Percentiles rank a stretch among this genome's conserved stretches.
These are phyloP conservation scores for Cyclostephanos invisitatus DNA, from an alignment of 108 stramenopile species.

Conservation along the genomic window DNA sequence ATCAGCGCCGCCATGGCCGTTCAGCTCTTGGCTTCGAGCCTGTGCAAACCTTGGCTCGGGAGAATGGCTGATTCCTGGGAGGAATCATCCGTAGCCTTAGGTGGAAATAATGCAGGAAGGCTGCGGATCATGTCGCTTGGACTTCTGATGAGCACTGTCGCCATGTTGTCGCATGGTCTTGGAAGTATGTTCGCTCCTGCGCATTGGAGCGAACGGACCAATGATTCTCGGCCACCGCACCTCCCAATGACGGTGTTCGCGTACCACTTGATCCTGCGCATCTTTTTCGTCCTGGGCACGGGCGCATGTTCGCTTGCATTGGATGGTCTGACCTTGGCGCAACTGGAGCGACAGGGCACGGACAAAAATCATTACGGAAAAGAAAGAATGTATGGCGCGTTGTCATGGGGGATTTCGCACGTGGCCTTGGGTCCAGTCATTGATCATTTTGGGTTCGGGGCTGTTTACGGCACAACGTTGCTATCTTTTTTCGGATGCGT, in stretches of 20 bases:
- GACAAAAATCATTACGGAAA: constrained; percentile 43
- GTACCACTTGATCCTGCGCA: constrained; percentile 43
- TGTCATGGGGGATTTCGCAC: constrained; percentile 54
- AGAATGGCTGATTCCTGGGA: constrained; percentile 46
- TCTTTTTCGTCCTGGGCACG: constrained; percentile 32
- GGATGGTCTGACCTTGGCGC: constrained; percentile 56
- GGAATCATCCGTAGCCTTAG: not conserved
- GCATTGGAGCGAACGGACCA: not conserved
- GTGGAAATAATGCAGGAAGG: constrained; percentile 19
- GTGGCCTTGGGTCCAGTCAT: constrained; percentile 39
- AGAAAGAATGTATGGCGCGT: constrained; percentile 49
- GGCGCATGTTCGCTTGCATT: constrained; percentile 38
- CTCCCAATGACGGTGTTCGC: constrained; percentile 20
- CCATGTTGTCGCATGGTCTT: constrained; percentile 34
- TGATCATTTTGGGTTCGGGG: constrained; percentile 40
- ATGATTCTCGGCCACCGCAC: constrained; percentile 9
- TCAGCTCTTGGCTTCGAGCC: constrained; percentile 30
- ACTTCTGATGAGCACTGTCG: constrained; percentile 30
- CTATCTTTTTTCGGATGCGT: constrained; percentile 38
- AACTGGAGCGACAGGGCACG: constrained; percentile 41
- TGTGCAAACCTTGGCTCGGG: constrained; percentile 45
- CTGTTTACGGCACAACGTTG: constrained; percentile 29
- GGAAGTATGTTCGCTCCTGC: constrained; percentile 7
- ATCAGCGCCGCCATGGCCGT: constrained; percentile 39
- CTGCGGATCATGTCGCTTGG: constrained; percentile 37